Percentiles rank a stretch among this genome's conserved stretches.
These are phyloP conservation scores for Psilocybe cubensis DNA, from an alignment of 768 basidiomycete genomes.

Conservation along the genomic window DNA sequence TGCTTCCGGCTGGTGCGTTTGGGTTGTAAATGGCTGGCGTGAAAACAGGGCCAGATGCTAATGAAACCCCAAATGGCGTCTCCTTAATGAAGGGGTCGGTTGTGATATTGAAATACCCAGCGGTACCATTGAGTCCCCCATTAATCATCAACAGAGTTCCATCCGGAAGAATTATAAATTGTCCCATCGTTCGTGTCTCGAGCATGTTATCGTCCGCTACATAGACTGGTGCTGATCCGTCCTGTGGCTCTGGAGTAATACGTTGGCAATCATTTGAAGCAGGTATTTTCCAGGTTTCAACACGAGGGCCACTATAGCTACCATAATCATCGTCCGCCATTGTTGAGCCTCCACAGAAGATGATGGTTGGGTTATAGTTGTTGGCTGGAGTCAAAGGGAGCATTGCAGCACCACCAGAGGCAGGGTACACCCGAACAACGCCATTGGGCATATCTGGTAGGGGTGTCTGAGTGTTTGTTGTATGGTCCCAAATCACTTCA, in stretches of 20 bases:
- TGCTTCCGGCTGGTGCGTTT: slow-evolving; percentile 62
- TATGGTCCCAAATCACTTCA: slow-evolving; percentile 33
- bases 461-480: slow-evolving; percentile 55
- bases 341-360: slow-evolving; percentile 90
- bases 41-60: slow-evolving; percentile 79
- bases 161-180: slow-evolving; percentile 82
- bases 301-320: slow-evolving; percentile 70
- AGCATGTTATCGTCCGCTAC: slow-evolving; percentile 75
- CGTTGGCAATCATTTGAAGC: slow-evolving; percentile 75
- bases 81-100: slow-evolving; percentile 54
- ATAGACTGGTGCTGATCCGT: slow-evolving; percentile 61
- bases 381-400: slow-evolving; percentile 88
- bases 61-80: slow-evolving; percentile 61
- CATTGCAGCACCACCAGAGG: slow-evolving; percentile 86
- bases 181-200: slow-evolving; percentile 86
- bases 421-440: slow-evolving; percentile 85
- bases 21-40: slow-evolving; percentile 84
- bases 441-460: slow-evolving; percentile 73
- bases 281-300: slow-evolving; percentile 72
- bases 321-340: slow-evolving; percentile 76
- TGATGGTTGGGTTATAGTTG: slow-evolving; percentile 79
- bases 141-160: slow-evolving; percentile 77
- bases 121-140: slow-evolving; percentile 83
- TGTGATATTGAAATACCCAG: slow-evolving; percentile 64
- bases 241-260: slow-evolving; percentile 81